A percentile compares a stretch with the other conserved stretches of the same genome.
These are phyloP conservation scores for Akanthomyces uredinophilus DNA, from an alignment of 2,329 filamentous ascomycete species.

Conservation along the genomic window DNA sequence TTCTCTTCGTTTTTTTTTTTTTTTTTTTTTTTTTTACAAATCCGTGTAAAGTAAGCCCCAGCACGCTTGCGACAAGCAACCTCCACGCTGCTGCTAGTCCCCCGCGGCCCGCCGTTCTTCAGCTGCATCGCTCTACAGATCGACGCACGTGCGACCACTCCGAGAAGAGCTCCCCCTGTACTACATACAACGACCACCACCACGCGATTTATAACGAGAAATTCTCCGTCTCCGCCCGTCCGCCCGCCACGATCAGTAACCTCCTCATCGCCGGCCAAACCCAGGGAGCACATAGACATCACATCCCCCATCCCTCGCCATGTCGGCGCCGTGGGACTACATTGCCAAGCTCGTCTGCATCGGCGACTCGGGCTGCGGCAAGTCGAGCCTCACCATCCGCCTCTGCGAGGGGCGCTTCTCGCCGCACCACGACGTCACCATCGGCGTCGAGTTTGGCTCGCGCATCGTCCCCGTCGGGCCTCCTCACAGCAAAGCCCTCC, in stretches of 20 bases:
- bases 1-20: too few relatives aligned
- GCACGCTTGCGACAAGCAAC: too few relatives aligned
- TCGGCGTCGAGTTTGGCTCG: conserved; percentile 93
- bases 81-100: too few relatives aligned
- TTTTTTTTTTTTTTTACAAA: too few relatives aligned
- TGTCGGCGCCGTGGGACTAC: conserved; percentile 87
- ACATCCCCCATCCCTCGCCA: conserved; percentile 26
- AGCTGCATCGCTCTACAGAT: too few relatives aligned
- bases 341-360: conserved; percentile 98
- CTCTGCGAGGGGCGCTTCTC: conserved; percentile 96
- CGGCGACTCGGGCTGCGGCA: conserved; percentile 93
- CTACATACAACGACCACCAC: not conserved
- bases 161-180: not conserved
- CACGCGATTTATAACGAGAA: not conserved
- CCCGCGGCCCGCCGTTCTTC: too few relatives aligned
- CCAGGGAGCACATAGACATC: not conserved
- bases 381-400: conserved; percentile 88
- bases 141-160: not conserved
- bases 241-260: not conserved
- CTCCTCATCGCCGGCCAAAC: not conserved
- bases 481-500: conserved; percentile 54
- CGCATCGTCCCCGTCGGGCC: conserved; percentile 88
- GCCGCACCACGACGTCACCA: conserved; percentile 91
- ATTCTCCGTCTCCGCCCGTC: not conserved
- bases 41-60: too few relatives aligned